Conservation (phyloP, 108 stramenopile species). For the Cyclotella baltica region DNA sequence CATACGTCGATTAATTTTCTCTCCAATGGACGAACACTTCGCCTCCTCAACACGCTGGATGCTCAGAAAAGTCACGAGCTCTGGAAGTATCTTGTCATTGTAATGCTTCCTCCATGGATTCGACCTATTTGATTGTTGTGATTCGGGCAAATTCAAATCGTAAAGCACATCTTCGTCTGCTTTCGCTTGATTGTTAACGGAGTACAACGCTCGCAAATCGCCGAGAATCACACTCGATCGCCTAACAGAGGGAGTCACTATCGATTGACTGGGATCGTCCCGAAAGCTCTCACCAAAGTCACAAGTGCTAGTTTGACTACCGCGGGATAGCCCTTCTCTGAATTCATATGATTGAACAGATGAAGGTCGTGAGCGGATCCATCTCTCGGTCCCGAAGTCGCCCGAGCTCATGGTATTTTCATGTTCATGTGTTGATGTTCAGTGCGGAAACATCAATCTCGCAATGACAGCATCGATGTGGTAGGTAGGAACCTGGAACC, state of each 20-base stretch:
- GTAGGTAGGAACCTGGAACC: no score
- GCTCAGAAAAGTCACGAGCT: background rate
- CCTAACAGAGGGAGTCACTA: background rate
- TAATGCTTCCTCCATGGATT: background rate
- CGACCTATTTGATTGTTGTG: background rate
- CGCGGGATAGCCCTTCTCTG: background rate
- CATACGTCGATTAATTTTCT: background rate
- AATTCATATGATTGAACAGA: background rate
- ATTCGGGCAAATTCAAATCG: background rate
- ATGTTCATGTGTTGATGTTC: no score
- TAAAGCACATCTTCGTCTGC: no score
- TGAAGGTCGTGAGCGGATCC: background rate
- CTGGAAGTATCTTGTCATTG: background rate
- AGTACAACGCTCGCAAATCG: background rate
- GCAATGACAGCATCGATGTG: no score
- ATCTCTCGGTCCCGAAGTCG: background rate
- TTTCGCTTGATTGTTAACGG: background rate
- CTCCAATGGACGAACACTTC: background rate
- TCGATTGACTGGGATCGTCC: background rate
- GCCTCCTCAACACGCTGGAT: background rate
- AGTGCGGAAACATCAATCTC: no score
- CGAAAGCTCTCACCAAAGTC: background rate
- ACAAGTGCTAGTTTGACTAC: conserved; percentile 5
- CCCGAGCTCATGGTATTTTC: no score
- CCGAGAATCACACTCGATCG: conserved; percentile 4